These are phyloP conservation scores for Hemileia vastatrix DNA, from an alignment of 1,284 basidiomycete species.

Conservation along the genomic window DNA sequence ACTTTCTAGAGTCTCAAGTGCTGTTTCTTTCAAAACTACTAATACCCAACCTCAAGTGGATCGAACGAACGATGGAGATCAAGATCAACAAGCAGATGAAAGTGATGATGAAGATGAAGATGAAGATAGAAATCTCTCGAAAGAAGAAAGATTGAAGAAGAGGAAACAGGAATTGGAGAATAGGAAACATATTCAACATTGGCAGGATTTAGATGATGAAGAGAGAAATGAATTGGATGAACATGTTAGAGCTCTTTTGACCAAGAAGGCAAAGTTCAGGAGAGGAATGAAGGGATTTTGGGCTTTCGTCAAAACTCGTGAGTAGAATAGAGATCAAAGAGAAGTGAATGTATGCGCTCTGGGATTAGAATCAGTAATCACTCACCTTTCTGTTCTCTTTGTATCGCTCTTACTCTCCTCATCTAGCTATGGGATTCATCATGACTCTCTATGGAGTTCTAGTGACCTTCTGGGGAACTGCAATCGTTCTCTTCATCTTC, in stretches of 20 bases:
- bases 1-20: not conserved
- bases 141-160: constrained; percentile 24
- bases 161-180: constrained; percentile 29
- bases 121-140: constrained; percentile 1
- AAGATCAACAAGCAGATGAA: not conserved
- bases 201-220: constrained; percentile 38
- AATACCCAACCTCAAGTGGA: not conserved
- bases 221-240: constrained; percentile 39
- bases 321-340: not conserved
- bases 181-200: constrained; percentile 33
- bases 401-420: not conserved
- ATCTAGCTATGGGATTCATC: constrained; percentile 35
- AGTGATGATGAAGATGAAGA: not conserved
- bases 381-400: not conserved
- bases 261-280: no score
- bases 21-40: not conserved
- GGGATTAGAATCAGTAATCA: not conserved
- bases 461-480: constrained; percentile 38
- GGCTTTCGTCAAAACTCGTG: no score
- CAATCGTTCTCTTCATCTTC: constrained; percentile 38
- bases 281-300: no score
- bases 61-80: not conserved
- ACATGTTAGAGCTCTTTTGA: constrained; percentile 37
- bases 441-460: constrained; percentile 37
- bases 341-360: no score